phyloP scores from a whole-genome alignment of 2,329 filamentous ascomycete species.

The Aspergillus quadrilineatus region DNA sequence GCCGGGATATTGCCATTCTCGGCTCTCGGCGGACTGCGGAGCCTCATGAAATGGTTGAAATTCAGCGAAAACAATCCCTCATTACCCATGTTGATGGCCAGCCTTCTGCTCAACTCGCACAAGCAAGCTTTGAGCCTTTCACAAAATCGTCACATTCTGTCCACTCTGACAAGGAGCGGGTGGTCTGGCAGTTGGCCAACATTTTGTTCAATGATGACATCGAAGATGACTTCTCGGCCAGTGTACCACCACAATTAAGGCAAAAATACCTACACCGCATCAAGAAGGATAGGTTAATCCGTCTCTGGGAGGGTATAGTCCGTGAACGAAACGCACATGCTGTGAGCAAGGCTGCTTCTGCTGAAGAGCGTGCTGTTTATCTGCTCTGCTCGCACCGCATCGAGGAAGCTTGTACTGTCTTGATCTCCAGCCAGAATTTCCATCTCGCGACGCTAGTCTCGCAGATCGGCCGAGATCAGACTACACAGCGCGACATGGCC shows the following conservation, averaged over 20 bases:
- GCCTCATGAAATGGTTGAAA: conserved; percentile 33
- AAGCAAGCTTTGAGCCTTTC: conserved; percentile 36
- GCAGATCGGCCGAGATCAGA: conserved; percentile 72
- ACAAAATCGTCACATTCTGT: conserved; percentile 29
- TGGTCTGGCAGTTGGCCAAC: conserved; percentile 80
- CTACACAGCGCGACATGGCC: conserved; percentile 70
- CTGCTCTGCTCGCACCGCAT: conserved; percentile 76
- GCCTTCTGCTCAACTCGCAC: conserved; percentile 52
- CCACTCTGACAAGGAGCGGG: conserved; percentile 36
- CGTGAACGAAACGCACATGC: conserved; percentile 66
- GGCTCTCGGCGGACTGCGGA: conserved; percentile 24
- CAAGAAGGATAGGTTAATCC: conserved; percentile 48
- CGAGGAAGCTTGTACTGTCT: conserved; percentile 75
- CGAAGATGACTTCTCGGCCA: conserved; percentile 46
- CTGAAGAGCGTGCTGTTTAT: conserved; percentile 81
- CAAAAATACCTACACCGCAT: conserved; percentile 45
- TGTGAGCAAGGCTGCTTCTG: conserved; percentile 62
- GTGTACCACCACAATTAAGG: conserved; percentile 41
- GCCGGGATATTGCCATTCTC: conserved; percentile 33
- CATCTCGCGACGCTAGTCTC: conserved; percentile 82
- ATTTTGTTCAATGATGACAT: conserved; percentile 77
- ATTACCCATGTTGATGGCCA: conserved; percentile 57
- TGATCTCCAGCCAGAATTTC: conserved; percentile 74
- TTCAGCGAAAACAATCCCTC: conserved; percentile 35
- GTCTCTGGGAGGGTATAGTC: conserved; percentile 43